Conservation (phyloP, 495 filamentous ascomycete species). For the Penicillium odoratum region DNA sequence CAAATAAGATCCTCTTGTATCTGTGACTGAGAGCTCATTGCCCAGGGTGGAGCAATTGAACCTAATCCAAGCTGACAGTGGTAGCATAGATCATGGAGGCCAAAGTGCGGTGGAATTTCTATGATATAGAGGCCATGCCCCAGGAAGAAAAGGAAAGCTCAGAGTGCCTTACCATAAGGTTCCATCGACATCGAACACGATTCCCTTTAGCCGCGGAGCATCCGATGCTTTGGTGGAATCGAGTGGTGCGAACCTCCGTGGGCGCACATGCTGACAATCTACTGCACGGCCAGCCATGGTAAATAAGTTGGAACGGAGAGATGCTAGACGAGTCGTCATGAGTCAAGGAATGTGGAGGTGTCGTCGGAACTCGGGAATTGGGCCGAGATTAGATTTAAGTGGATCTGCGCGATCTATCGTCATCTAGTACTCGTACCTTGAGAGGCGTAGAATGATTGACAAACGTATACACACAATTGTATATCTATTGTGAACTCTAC, state of each 20-base stretch:
- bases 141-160: background rate
- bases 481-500: no score
- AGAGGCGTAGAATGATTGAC: no score
- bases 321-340: constrained; percentile 16
- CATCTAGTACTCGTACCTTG: background rate
- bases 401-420: background rate
- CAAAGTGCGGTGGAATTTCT: background rate
- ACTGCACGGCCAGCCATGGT: constrained; percentile 30
- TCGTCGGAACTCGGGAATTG: background rate
- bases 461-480: no score
- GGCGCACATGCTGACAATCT: constrained; percentile 32
- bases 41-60: background rate
- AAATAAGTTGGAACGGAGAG: constrained; percentile 5
- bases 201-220: constrained; percentile 66
- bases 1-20: background rate
- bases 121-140: background rate
- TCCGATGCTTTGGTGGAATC: constrained; percentile 32
- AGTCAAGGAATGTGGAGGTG: constrained; percentile 12
- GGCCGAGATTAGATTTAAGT: background rate
- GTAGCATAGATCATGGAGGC: background rate
- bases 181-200: constrained; percentile 95
- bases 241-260: constrained; percentile 57
- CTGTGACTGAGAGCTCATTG: background rate
- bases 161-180: constrained; percentile 74
- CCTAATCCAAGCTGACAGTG: background rate